A percentile compares a stretch with the other conserved stretches of the same genome.
phyloP scores from a whole-genome alignment of 768 basidiomycete genomes.

The Kwoniella pini region DNA sequence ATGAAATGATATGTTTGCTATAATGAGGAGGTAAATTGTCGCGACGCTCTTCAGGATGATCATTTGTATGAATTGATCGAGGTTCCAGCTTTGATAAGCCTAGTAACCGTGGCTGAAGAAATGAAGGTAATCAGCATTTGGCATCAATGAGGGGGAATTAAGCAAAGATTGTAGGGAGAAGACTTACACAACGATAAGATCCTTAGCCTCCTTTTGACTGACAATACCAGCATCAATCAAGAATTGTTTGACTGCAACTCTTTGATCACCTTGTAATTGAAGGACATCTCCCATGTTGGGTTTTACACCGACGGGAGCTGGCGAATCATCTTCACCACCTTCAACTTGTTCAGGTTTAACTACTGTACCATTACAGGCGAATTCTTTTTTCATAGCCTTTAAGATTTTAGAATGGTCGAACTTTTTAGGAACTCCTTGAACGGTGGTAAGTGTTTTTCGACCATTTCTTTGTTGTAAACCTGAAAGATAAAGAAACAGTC shows the following conservation, averaged over 20 bases:
- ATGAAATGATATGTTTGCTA: neutral
- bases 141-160: neutral
- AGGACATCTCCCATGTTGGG: conserved; percentile 97
- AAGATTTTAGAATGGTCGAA: conserved; percentile 97
- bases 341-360: conserved; percentile 58
- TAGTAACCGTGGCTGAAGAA: conserved; percentile 47
- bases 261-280: conserved; percentile 98
- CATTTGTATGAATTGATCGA: too few species aligned
- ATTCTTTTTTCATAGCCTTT: conserved; percentile 99
- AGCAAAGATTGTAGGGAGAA: neutral
- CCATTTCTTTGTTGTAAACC: conserved; percentile 99
- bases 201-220: conserved; percentile 55
- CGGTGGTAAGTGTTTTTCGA: conserved; percentile 94
- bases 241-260: conserved; percentile 84
- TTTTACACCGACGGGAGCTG: conserved; percentile 30
- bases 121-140: too few species aligned
- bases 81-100: neutral
- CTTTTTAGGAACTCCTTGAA: conserved; percentile 91
- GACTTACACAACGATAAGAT: conserved; percentile 52
- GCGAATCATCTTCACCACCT: conserved; percentile 36
- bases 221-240: conserved; percentile 63
- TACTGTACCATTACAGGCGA: conserved; percentile 96
- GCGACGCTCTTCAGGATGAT: too few species aligned
- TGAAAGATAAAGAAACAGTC: conserved; percentile 9
- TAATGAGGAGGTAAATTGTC: neutral